Evolutionary conservation across 164 flowering plant species (phyloP), one percentile per base, ranked within the genome.

Genomic region (Stephania cephalantha): DNA sequence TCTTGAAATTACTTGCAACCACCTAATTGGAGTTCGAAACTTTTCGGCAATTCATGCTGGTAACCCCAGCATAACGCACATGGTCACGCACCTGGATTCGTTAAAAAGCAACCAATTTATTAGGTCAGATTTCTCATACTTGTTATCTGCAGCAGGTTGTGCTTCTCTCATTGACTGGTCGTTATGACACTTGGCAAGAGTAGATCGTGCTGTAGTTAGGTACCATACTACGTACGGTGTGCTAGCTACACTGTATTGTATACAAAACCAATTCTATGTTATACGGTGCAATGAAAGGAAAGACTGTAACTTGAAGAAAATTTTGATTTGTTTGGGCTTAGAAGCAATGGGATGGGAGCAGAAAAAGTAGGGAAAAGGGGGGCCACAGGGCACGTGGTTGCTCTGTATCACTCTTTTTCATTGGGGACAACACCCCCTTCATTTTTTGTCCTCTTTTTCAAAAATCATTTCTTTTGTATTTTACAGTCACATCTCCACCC

Each of bases 311-410:
- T 61, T 61, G 66, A 58, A 61, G 66, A 25, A 61, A 61, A 48
- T 8, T 12, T 8, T 50, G 11, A 10, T 50, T 50, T 50, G 55
- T 9, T 50, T 8, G 7, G 18, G 18, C 63, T 55, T 55, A 64
- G 68, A 64, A 25, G 11, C 35, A 66, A 9, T 11, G 35, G 11
- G n/a, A 9, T 11, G 35, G 11, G n/a, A 35, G 42, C 42, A 66
- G 5, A 7, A 66, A 66, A 66, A 66, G 35, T 7, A 66, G 35
- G 44, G 30, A 30, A 66, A 66, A 25, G 30, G 17, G 44, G 7
- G 13, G 35, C 4, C 4, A n/a, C 72, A 71, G 50, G 44, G 64
- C 64, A 71, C 73, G 64, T 71, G 73, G n/a, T 71, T 50, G 22
- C 35, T 71, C 64, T 31, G 30, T 45, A 50, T 52, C 63, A 9